phyloP scores from a whole-genome alignment of 495 filamentous ascomycete genomes.

The Xylaria bambusicola region DNA sequence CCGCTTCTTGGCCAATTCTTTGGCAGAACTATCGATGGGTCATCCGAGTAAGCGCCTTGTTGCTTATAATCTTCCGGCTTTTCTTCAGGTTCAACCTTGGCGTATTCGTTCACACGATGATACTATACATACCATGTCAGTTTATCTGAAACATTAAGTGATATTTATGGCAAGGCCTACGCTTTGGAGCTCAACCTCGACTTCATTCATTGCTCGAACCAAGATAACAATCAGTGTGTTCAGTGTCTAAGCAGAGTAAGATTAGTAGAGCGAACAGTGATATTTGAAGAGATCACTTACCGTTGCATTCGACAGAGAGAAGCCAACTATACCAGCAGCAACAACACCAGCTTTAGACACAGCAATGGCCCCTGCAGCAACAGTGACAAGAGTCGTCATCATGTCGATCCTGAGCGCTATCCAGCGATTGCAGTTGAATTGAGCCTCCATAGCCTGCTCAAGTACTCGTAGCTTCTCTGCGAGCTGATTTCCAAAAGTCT shows the following conservation, averaged over 20 bases:
- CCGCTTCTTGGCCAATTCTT: constrained; percentile 51
- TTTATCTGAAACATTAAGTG: not conserved
- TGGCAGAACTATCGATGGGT: constrained; percentile 32
- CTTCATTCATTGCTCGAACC: constrained; percentile 49
- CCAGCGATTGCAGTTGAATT: constrained; percentile 55
- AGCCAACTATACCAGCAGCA: constrained; percentile 49
- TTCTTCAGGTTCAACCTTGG: constrained; percentile 48
- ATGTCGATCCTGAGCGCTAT: constrained; percentile 51
- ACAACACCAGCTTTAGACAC: constrained; percentile 42
- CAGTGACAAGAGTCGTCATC: constrained; percentile 48
- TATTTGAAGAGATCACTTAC: constrained; percentile 22
- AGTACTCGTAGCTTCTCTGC: constrained; percentile 45
- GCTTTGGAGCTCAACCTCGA: constrained; percentile 53
- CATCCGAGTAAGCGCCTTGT: constrained; percentile 28
- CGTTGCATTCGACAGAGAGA: constrained; percentile 52
- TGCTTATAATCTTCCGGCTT: constrained; percentile 30
- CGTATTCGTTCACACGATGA: constrained; percentile 52
- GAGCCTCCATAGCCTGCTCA: constrained; percentile 43
- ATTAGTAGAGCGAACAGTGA: not conserved
- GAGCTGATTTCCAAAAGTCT: constrained; percentile 43
- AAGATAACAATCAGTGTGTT: constrained; percentile 46
- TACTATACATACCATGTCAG: constrained; percentile 24
- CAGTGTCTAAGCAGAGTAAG: constrained; percentile 32
- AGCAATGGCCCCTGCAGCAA: constrained; percentile 49
- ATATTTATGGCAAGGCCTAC: constrained; percentile 21